phyloP scores from a whole-genome alignment of 192 early-diverging fungal species.

The Jimgerdemannia lactiflua region DNA sequence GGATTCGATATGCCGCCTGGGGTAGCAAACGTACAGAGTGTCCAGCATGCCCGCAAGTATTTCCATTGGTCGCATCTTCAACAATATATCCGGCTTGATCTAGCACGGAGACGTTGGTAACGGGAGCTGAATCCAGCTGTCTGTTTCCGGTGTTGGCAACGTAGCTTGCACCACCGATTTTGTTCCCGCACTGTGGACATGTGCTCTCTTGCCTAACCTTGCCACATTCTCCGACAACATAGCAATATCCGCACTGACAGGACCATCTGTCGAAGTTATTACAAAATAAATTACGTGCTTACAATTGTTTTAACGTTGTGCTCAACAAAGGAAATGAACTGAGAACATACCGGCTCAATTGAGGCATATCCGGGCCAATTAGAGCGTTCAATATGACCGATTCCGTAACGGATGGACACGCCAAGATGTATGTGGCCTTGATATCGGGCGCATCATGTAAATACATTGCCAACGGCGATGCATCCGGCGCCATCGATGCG shows the following conservation, averaged over 20 bases:
- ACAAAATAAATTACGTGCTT: background rate
- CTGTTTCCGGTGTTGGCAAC: background rate
- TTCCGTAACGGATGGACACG: constrained; percentile 8
- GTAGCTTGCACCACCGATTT: constrained; percentile 1
- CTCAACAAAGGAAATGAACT: background rate
- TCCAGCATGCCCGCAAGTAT: background rate
- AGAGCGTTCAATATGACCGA: constrained; percentile 1
- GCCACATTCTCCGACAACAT: constrained; percentile 4
- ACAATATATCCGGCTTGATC: constrained; percentile 8
- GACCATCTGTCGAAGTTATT: background rate
- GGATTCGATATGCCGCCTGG: constrained; percentile 7
- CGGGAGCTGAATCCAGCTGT: background rate
- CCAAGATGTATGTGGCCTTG: constrained; percentile 1
- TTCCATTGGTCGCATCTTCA: background rate
- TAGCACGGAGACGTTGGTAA: background rate
- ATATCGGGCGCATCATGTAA: constrained; percentile 5
- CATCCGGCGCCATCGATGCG: constrained; percentile 5
- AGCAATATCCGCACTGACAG: constrained; percentile 12
- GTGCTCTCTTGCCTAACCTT: background rate
- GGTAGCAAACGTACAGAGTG: background rate
- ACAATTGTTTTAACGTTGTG: too few relatives aligned
- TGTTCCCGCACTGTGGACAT: constrained; percentile 4
- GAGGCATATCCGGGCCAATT: too few relatives aligned
- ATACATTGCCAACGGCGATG: constrained; percentile 13
- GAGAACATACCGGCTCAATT: background rate